Evolutionary conservation across 75 land plant genomes (phyloP), one percentile per base, ranked within the genome.

Genomic region (Selaginella moellendorffii): DNA sequence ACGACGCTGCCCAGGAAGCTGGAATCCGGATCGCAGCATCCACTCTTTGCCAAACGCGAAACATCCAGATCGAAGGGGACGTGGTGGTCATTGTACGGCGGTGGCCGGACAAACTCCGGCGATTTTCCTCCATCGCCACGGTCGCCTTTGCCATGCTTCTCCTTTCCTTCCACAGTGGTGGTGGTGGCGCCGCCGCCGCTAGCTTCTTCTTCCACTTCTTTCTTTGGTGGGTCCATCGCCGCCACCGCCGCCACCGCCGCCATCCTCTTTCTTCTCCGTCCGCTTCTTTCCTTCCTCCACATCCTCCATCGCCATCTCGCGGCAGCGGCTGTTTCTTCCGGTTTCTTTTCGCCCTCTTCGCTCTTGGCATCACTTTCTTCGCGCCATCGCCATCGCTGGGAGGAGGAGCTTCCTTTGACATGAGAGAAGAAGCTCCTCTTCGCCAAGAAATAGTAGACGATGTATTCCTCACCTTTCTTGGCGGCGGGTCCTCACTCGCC

Each of bases 391-490:
- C 69, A 26, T 2, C 63, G 8, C 17, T 8, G n/a, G 59, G 17
- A 56, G 59, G 23, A 2, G 59, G 59, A 56, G 59, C n/a, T 56
- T n/a, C 96, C 96, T 29, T 74, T 72, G 54, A 89, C 64, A 42
- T 80, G 65, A 2, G 91, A 86, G 63, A 90, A 87, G 19, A 82
- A 71, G 53, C 85, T 77, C 5, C 91, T 71, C 63, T 89, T 86
- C 26, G 83, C 84, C 14, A 89, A 76, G 0, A 87, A 83, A 72
- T 72, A 83, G 19, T 83, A 69, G 31, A 68, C 75, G 9, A 71
- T 30, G 5, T 24, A 21, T 52, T 74, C 74, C 27, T 70, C 78
- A 14, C 52, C 29, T 8, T 72, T 76, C 14, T 65, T 63, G 0
- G 74, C 68, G 22, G 80, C 71, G 54, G 59, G 83, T 79, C 26